Conservation (phyloP, 176 grass and related monocot genomes). For the Zoysia pacifica region DNA sequence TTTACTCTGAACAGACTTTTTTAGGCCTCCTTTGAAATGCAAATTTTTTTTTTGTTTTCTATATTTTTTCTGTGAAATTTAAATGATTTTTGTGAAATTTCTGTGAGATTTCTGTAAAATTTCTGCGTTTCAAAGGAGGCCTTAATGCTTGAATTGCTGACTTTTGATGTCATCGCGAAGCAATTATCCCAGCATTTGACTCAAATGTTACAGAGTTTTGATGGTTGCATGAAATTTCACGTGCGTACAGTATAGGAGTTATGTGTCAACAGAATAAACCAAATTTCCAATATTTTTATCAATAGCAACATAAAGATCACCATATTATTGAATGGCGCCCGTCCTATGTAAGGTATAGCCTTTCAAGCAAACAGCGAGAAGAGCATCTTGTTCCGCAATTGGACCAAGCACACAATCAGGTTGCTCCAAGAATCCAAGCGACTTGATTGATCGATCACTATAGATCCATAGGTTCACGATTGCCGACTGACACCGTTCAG, state of each 20-base stretch:
- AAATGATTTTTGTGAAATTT: too few relatives aligned
- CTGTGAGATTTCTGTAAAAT: too few relatives aligned
- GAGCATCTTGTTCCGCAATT: background rate
- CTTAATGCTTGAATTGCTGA: background rate
- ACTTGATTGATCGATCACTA: conserved; percentile 22
- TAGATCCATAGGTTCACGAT: background rate
- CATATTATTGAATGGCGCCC: background rate
- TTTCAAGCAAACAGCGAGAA: background rate
- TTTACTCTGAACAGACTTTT: too few relatives aligned
- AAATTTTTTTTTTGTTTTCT: too few relatives aligned
- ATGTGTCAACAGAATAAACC: too few relatives aligned
- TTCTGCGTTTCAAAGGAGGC: too few relatives aligned
- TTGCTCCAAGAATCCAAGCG: conserved; percentile 22
- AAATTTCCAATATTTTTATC: background rate
- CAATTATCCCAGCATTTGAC: background rate
- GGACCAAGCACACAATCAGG: background rate
- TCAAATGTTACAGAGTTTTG: background rate
- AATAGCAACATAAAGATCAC: background rate
- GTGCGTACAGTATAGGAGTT: background rate
- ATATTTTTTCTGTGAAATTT: too few relatives aligned
- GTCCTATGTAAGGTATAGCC: background rate
- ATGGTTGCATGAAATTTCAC: background rate
- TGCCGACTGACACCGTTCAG: conserved; percentile 27
- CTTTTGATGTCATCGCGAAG: background rate
- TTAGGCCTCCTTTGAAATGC: too few relatives aligned